Conservation (phyloP, 176 grass and related monocot genomes). For the Coix lacrymajobi region DNA sequence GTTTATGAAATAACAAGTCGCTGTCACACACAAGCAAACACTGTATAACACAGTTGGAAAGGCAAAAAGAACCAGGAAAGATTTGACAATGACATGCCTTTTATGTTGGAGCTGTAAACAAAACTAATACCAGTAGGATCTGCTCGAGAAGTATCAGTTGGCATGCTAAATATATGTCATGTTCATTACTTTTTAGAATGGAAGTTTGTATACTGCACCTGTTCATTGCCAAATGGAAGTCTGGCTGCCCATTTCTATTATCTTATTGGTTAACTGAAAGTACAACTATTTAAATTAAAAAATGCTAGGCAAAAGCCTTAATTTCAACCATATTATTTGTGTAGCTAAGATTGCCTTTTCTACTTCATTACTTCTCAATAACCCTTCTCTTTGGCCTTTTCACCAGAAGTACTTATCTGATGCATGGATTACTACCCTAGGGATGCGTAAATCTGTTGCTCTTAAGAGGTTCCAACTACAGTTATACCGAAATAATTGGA, state of each 20-base stretch:
- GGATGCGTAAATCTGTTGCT: conserved; percentile 77
- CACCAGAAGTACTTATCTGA: conserved; percentile 78
- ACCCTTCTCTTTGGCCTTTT: conserved; percentile 10
- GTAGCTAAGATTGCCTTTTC: neutral
- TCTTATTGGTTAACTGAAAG: conserved; percentile 4
- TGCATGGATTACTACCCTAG: conserved; percentile 75
- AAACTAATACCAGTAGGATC: neutral
- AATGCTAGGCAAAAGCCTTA: neutral
- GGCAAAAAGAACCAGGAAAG: neutral
- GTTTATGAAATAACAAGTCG: neutral
- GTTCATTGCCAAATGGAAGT: neutral
- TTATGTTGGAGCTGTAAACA: neutral
- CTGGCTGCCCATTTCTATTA: neutral
- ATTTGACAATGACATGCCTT: conserved; percentile 15
- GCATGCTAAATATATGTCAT: neutral
- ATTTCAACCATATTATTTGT: neutral
- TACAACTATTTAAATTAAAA: neutral
- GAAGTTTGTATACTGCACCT: neutral
- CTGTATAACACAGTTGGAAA: neutral
- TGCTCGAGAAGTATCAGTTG: neutral
- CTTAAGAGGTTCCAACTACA: conserved; percentile 77
- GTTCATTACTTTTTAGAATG: neutral
- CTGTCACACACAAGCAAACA: neutral
- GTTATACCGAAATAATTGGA: conserved; percentile 54
- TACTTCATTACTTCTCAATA: conserved; percentile 1